A percentile compares a stretch with the other conserved stretches of the same genome.
Evolutionary conservation across 495 filamentous ascomycete species (phyloP).

Genomic region (Lasiosphaeris hirsuta): DNA sequence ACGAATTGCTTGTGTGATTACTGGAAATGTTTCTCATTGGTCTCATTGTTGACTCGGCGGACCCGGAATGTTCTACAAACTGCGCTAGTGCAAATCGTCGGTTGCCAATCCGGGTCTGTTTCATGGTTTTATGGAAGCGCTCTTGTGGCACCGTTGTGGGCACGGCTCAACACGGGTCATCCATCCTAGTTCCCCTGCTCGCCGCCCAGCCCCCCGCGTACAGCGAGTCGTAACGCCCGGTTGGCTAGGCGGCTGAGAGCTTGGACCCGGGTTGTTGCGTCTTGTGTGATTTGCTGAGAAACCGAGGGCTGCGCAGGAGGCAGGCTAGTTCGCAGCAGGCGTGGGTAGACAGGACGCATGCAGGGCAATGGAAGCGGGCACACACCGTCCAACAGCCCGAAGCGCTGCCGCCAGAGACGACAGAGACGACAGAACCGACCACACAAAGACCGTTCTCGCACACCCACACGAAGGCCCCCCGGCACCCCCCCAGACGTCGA

Average conservation of each 20-base stretch:
- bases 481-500: neutral
- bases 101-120: too few species aligned
- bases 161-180: too few species aligned
- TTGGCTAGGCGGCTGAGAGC: constrained; percentile 6
- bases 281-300: constrained; percentile 5
- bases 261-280: constrained; percentile 9
- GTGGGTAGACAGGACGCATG: neutral
- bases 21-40: too few species aligned
- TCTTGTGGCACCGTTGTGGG: too few species aligned
- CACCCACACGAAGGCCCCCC: constrained; percentile 16
- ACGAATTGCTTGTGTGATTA: too few species aligned
- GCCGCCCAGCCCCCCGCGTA: neutral
- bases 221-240: neutral
- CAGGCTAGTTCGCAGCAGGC: too few species aligned
- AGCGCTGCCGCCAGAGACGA: constrained; percentile 13
- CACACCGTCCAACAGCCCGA: constrained; percentile 8
- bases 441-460: constrained; percentile 34
- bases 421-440: neutral
- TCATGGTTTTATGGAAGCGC: too few species aligned
- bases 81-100: too few species aligned
- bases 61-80: too few species aligned
- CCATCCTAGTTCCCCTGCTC: too few species aligned
- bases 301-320: too few species aligned
- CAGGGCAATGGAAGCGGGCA: constrained; percentile 3
- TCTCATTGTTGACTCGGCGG: too few species aligned